Base-by-base conservation (phyloP, 306 rosid species). In the Quillaja saponaria region DNA sequence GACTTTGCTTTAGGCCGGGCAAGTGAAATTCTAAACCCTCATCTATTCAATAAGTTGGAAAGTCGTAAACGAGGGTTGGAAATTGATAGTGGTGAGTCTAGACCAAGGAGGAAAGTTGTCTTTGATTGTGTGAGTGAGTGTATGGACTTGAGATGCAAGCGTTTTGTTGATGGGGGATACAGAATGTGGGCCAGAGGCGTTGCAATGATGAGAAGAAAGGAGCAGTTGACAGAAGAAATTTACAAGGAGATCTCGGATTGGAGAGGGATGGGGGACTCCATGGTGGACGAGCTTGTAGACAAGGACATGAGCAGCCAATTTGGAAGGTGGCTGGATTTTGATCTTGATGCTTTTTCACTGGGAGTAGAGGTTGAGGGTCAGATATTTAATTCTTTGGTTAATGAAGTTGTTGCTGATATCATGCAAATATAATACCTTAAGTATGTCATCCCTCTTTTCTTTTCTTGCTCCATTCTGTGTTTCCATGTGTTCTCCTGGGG, bases 201-300 rank as follows among this genome's bases (percentile, higher is more conserved):
- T 20, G 81, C 78, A 63, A 75, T 81, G 80, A 76, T 89, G 79
- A 81, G 69, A 72, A 82, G 88, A 66, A 84, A 82, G 28, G 95
- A 85, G 39, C 63, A 66, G 78, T 72, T 92, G 72, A 83, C 87
- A 34, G 82, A 80, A 64, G 89, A 86, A 48, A 72, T 92, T 58
- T 81, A 75, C 64, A 86, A 86, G 70, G 96, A 92, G 71, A 78
- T 92, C 64, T 79, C 71, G 13, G 73, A 77, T 52, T 89, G 84
- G 87, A 80, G 49, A 28, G 87, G 74, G 66, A 61, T 82, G 96
- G 80, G 88, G 34, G 92, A 88, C 52, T 80, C 84, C 39, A 88
- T 86, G 95, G 98, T 91, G 1, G 96, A 88, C 58, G 96, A 86
- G 61, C 90, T 92, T 39, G 95, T 92, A 68, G 88, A 80, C 71